Percentiles rank a stretch among this genome's conserved stretches.
phyloP scores from a whole-genome alignment of 371 early-diverging fungal species.

The Coemansia sp. region DNA sequence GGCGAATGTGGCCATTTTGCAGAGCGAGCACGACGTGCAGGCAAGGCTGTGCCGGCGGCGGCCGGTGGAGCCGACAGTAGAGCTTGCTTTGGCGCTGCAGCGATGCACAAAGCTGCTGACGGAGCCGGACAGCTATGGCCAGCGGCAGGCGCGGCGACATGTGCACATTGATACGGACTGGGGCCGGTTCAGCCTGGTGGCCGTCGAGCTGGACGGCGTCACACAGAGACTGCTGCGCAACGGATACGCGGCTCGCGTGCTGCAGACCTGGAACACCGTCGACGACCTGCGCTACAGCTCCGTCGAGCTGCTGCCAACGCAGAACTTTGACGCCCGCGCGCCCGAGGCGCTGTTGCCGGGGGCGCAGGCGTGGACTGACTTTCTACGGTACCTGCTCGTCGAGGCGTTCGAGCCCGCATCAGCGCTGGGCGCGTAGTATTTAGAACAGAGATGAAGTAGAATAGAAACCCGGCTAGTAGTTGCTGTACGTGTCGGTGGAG shows the following conservation, averaged over 20 bases:
- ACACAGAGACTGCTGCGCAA: slow-evolving; percentile 2
- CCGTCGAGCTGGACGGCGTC: slow-evolving; percentile 20
- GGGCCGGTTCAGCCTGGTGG: slow-evolving; percentile 16
- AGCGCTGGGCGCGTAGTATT: not conserved
- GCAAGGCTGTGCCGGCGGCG: not conserved
- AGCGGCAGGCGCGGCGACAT: slow-evolving; percentile 15
- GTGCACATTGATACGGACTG: slow-evolving; percentile 6
- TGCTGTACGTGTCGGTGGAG: slow-evolving; percentile 66
- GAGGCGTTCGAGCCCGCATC: not conserved
- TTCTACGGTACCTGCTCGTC: slow-evolving; percentile 15
- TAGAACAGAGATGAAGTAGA: not conserved
- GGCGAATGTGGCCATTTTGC: slow-evolving; percentile 28
- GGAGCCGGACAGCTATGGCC: not conserved
- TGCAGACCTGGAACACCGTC: slow-evolving; percentile 38
- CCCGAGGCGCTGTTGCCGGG: not conserved
- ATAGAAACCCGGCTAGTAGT: not conserved
- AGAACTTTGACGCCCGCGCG: not conserved
- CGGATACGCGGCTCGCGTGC: slow-evolving; percentile 13
- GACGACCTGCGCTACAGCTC: slow-evolving; percentile 32
- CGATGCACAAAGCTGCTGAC: slow-evolving; percentile 10
- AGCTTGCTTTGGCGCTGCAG: slow-evolving; percentile 4
- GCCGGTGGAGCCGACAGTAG: slow-evolving; percentile 6
- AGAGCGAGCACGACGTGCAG: slow-evolving; percentile 29
- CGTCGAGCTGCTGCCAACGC: slow-evolving; percentile 25
- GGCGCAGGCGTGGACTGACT: slow-evolving; percentile 9